Conservation (phyloP, 257 asterid species). For the Primulina eburnea region DNA sequence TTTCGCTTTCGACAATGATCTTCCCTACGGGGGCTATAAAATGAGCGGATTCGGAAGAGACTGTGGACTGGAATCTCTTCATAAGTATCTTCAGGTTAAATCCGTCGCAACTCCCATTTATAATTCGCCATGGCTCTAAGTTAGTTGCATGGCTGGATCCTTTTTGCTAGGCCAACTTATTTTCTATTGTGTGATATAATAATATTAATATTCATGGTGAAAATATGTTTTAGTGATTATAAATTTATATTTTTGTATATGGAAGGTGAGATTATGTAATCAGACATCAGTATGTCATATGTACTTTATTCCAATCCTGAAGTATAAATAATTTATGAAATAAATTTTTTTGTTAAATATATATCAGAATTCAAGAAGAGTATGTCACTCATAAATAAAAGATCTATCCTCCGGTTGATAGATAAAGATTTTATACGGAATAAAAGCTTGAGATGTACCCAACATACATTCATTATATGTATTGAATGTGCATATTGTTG, state of each 20-base stretch:
- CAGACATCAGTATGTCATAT: no score
- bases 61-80: conserved; percentile 38
- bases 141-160: not conserved
- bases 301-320: not conserved
- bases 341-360: no score
- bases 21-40: conserved; percentile 50
- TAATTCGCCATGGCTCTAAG: conserved; percentile 54
- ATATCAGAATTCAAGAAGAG: no score
- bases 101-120: conserved; percentile 48
- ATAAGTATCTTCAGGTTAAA: conserved; percentile 47
- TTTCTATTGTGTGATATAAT: not conserved
- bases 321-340: no score
- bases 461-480: no score
- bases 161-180: not conserved
- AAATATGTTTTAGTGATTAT: not conserved
- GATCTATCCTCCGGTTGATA: no score
- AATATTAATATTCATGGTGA: not conserved
- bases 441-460: no score
- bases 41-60: conserved; percentile 55
- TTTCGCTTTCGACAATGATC: conserved; percentile 39
- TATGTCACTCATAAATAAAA: no score
- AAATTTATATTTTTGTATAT: no score
- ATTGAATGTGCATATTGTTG: no score
- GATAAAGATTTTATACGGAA: no score
- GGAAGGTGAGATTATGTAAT: not conserved